A percentile compares a stretch with the other conserved stretches of the same genome.
Evolutionary conservation across 169 alveolate species (phyloP).

Genomic region (Cryptosporidium sp.): DNA sequence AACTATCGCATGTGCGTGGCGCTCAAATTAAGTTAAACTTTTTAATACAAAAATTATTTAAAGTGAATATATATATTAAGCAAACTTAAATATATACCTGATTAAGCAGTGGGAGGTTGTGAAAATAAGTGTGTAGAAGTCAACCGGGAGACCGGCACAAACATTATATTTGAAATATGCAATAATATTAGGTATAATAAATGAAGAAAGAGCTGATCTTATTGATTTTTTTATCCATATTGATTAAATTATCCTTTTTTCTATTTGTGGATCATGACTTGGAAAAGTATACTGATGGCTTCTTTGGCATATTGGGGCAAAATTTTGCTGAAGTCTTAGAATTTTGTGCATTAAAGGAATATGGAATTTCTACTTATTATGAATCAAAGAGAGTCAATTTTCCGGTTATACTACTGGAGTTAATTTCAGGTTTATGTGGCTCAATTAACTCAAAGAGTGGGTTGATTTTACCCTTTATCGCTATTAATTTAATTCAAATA

Average conservation of each 20-base stretch:
- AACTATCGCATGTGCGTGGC: not conserved
- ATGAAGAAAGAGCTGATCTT: constrained; percentile 1
- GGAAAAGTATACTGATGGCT: constrained; percentile 19
- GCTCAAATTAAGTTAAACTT: not conserved
- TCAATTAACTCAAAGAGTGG: not conserved
- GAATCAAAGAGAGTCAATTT: not conserved
- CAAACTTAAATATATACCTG: not conserved
- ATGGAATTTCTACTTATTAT: constrained; percentile 1
- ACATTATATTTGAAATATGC: not conserved
- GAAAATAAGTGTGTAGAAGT: not conserved
- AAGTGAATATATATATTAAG: not conserved
- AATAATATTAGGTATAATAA: not conserved
- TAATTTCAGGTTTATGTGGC: constrained; percentile 1
- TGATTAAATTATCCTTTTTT: constrained; percentile 5
- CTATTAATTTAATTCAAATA: constrained; percentile 2
- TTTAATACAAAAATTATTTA: no score
- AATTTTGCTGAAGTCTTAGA: constrained; percentile 33
- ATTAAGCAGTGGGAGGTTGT: not conserved
- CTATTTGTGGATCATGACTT: not conserved
- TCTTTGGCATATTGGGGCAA: constrained; percentile 10
- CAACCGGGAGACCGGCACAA: not conserved
- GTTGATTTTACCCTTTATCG: constrained; percentile 2
- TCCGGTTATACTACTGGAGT: constrained; percentile 5
- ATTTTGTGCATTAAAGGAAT: constrained; percentile 16
- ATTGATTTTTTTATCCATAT: not conserved